Percentiles rank a stretch among this genome's conserved stretches.
Conservation (phyloP, 805 yeast species). For the Metschnikowia colocasiae region DNA sequence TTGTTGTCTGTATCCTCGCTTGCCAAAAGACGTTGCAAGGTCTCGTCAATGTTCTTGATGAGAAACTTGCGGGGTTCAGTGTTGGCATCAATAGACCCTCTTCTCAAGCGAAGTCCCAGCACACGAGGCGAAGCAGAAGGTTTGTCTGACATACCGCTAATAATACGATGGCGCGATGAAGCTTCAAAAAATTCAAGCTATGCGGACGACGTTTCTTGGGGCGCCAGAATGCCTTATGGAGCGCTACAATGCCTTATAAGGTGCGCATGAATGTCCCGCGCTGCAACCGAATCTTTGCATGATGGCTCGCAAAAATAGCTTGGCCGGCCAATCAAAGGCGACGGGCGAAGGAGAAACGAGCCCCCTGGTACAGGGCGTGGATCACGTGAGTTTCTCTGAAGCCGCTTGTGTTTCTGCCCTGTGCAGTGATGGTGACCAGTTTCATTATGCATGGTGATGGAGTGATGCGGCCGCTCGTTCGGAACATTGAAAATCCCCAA, state of each 20-base stretch:
- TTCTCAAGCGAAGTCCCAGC: neutral
- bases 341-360: neutral
- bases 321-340: neutral
- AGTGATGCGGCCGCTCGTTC: too few species aligned
- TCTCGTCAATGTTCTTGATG: conserved; percentile 70
- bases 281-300: neutral
- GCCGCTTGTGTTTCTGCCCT: too few species aligned
- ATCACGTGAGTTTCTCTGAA: too few species aligned
- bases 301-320: neutral
- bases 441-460: too few species aligned
- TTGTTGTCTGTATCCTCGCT: conserved; percentile 85
- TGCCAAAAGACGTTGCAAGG: conserved; percentile 62
- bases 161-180: neutral
- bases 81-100: conserved; percentile 2
- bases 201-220: neutral
- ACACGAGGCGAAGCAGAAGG: neutral
- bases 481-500: too few species aligned
- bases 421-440: too few species aligned
- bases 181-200: neutral
- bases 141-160: neutral
- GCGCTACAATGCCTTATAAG: neutral
- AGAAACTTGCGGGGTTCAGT: conserved; percentile 50
- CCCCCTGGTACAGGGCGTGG: too few species aligned
- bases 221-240: neutral
- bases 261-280: conserved; percentile 1